phyloP scores from a whole-genome alignment of 148 eudicot species.

The Silene uniflora region DNA sequence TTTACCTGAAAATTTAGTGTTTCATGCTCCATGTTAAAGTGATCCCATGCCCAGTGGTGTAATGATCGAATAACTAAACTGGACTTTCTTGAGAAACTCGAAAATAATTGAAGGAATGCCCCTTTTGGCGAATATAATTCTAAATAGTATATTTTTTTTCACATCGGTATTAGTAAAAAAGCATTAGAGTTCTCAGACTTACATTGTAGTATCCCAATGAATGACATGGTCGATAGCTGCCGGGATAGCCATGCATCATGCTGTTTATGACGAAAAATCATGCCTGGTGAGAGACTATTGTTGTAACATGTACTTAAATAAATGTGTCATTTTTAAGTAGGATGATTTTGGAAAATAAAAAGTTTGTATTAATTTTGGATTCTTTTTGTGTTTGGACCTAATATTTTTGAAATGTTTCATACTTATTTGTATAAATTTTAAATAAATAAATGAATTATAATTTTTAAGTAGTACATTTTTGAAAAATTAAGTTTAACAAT shows the following conservation, averaged over 20 bases:
- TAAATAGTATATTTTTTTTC: slow-evolving; percentile 13
- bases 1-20: not conserved
- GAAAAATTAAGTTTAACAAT: too few species aligned
- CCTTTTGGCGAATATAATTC: not conserved
- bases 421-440: too few species aligned
- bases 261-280: slow-evolving; percentile 73
- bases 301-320: too few species aligned
- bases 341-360: too few species aligned
- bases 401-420: too few species aligned
- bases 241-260: slow-evolving; percentile 95
- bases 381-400: too few species aligned
- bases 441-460: too few species aligned
- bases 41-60: not conserved
- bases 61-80: not conserved
- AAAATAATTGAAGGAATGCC: too few species aligned
- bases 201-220: slow-evolving; percentile 92
- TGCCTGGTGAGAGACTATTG: slow-evolving; percentile 72
- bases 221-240: slow-evolving; percentile 99
- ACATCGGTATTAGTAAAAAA: slow-evolving; percentile 82
- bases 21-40: not conserved
- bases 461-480: too few species aligned
- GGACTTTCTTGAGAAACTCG: too few species aligned
- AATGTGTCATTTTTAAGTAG: too few species aligned
- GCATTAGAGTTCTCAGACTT: slow-evolving; percentile 73
- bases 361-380: too few species aligned